Evolutionary conservation across 1,139 yeast species (phyloP).

Genomic region (Casaregolazyma suthepensis): DNA sequence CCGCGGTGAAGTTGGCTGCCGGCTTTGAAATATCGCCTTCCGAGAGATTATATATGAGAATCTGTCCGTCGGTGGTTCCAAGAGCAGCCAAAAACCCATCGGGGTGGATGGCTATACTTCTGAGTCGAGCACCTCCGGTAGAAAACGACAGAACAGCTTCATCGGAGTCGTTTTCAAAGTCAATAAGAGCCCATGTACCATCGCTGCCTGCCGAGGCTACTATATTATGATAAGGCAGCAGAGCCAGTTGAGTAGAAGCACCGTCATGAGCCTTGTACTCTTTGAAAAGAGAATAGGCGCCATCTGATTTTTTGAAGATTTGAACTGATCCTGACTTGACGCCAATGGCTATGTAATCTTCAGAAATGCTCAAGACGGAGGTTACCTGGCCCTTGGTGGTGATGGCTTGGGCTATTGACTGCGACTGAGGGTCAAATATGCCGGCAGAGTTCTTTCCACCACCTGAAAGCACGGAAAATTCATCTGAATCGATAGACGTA

Average conservation of each 20-base stretch:
- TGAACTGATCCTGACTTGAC: slow-evolving; percentile 22
- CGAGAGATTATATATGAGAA: slow-evolving; percentile 42
- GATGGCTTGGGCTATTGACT: background rate
- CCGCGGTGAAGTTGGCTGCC: slow-evolving; percentile 36
- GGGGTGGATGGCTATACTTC: slow-evolving; percentile 43
- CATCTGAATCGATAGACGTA: slow-evolving; percentile 16
- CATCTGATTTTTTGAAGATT: slow-evolving; percentile 10
- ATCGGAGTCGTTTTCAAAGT: slow-evolving; percentile 13
- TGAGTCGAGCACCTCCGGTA: slow-evolving; percentile 15
- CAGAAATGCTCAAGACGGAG: slow-evolving; percentile 14
- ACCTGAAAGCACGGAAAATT: slow-evolving; percentile 19
- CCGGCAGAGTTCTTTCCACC: slow-evolving; percentile 22
- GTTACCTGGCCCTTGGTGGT: slow-evolving; percentile 7
- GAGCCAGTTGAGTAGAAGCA: slow-evolving; percentile 18
- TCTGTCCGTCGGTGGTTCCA: slow-evolving; percentile 38
- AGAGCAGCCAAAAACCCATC: slow-evolving; percentile 60
- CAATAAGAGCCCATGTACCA: slow-evolving; percentile 35
- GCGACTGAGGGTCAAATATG: slow-evolving; percentile 1
- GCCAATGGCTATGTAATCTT: slow-evolving; percentile 18
- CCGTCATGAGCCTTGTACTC: background rate
- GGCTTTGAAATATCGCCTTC: slow-evolving; percentile 29
- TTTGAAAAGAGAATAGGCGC: background rate
- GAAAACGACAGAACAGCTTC: slow-evolving; percentile 4
- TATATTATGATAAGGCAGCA: slow-evolving; percentile 36
- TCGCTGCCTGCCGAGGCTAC: slow-evolving; percentile 32